Evolutionary conservation across 495 filamentous ascomycete species (phyloP).

Genomic region (Xylona heveae): DNA sequence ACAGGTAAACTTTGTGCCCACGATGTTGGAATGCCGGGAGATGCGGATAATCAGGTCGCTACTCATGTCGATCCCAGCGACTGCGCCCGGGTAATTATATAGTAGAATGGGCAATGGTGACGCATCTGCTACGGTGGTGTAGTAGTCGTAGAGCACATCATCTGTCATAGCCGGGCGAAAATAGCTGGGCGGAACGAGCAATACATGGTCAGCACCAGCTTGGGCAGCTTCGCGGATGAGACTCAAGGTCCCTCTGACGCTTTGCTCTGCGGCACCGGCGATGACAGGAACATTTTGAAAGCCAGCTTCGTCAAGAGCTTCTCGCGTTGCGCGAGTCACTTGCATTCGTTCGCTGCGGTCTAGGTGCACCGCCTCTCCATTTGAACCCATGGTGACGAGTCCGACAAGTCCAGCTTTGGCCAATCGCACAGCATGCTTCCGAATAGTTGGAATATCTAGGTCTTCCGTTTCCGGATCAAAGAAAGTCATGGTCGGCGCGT

Average conservation of each 20-base stretch:
- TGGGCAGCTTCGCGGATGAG: constrained; percentile 44
- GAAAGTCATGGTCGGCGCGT: constrained; percentile 81
- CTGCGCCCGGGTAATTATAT: constrained; percentile 83
- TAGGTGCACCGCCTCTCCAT: constrained; percentile 74
- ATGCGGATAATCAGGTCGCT: constrained; percentile 68
- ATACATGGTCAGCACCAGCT: constrained; percentile 56
- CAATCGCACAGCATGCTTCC: constrained; percentile 24
- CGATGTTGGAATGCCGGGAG: constrained; percentile 61
- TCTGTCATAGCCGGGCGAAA: constrained; percentile 65
- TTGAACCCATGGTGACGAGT: constrained; percentile 75
- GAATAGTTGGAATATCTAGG: constrained; percentile 23
- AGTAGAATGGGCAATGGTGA: constrained; percentile 62
- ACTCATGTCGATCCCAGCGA: constrained; percentile 85
- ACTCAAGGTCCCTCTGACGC: constrained; percentile 54
- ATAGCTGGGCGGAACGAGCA: constrained; percentile 66
- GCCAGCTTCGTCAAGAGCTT: constrained; percentile 62
- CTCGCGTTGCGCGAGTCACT: constrained; percentile 62
- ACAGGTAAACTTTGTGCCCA: constrained; percentile 82
- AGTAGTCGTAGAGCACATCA: constrained; percentile 55
- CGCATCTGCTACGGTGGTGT: constrained; percentile 48
- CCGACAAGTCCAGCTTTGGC: constrained; percentile 63
- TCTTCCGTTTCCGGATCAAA: constrained; percentile 68
- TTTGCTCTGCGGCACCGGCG: constrained; percentile 58
- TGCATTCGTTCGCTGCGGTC: constrained; percentile 49
- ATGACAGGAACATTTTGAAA: constrained; percentile 61